Percentiles rank a stretch among this genome's conserved stretches.
These are phyloP conservation scores for Metschnikowia picachoensis DNA, from an alignment of 805 yeast species.

Conservation along the genomic window DNA sequence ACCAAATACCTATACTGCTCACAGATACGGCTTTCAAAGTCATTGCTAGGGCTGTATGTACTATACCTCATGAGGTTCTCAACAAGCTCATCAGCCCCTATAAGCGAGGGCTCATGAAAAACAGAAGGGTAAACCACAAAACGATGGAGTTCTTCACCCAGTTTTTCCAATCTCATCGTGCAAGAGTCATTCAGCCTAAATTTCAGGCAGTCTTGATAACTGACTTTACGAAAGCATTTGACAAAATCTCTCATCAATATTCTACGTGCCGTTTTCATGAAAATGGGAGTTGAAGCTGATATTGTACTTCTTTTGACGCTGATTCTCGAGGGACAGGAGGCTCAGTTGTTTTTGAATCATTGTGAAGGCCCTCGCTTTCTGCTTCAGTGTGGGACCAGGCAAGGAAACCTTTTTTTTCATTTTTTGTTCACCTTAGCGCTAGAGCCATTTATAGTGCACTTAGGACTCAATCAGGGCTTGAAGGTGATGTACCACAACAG, in stretches of 20 bases:
- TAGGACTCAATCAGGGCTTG: neutral
- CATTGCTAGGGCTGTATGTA: neutral
- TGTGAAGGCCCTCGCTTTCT: conserved; percentile 7
- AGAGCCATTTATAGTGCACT: conserved; percentile 4
- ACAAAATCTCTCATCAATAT: conserved; percentile 1
- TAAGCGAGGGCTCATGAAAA: conserved; percentile 3
- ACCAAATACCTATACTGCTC: neutral
- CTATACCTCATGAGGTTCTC: neutral
- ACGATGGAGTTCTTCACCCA: conserved; percentile 4
- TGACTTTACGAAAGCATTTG: conserved; percentile 4
- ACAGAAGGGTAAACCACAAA: conserved; percentile 1
- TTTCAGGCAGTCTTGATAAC: neutral
- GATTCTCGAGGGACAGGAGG: conserved; percentile 4
- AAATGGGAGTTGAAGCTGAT: neutral
- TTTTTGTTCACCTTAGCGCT: conserved; percentile 4
- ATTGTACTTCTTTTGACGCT: conserved; percentile 2
- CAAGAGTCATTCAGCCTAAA: neutral
- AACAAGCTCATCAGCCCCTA: neutral
- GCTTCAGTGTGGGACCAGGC: too few species aligned
- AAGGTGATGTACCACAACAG: neutral
- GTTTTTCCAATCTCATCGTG: neutral
- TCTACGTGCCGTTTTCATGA: neutral
- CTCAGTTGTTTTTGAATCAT: too few species aligned
- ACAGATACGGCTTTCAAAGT: neutral
- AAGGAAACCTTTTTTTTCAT: too few species aligned